Evolutionary conservation across 192 early-diverging fungal species (phyloP).

Genomic region (Coemansia sp.): DNA sequence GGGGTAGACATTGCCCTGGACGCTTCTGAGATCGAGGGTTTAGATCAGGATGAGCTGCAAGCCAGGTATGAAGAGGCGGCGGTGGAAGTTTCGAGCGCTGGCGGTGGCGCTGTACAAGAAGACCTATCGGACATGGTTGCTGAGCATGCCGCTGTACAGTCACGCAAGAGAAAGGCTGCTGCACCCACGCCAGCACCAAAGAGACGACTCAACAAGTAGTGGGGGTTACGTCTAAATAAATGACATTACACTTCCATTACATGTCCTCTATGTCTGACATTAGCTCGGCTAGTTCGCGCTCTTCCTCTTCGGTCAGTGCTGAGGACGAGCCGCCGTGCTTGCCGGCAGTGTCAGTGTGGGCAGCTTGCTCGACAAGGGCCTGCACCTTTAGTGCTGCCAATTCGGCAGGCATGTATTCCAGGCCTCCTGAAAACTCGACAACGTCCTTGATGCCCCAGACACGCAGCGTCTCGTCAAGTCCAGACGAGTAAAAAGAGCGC

Average conservation of each 20-base stretch:
- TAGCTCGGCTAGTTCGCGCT: constrained; percentile 82
- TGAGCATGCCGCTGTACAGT: constrained; percentile 70
- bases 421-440: constrained; percentile 22
- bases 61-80: constrained; percentile 76
- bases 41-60: constrained; percentile 71
- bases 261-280: constrained; percentile 66
- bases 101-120: constrained; percentile 50
- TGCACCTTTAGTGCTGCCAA: constrained; percentile 11
- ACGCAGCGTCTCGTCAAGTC: constrained; percentile 83
- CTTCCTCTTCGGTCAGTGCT: constrained; percentile 85
- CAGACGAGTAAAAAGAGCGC: constrained; percentile 69
- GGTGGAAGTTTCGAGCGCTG: constrained; percentile 22
- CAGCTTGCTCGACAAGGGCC: background rate
- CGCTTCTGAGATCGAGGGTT: constrained; percentile 81
- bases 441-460: constrained; percentile 71
- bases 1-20: constrained; percentile 84
- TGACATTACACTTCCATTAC: background rate
- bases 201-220: constrained; percentile 1
- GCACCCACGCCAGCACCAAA: constrained; percentile 43
- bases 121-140: constrained; percentile 88
- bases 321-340: constrained; percentile 1
- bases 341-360: background rate
- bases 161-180: constrained; percentile 68
- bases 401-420: constrained; percentile 27
- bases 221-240: background rate